Evolutionary conservation across 1,284 basidiomycete species (phyloP), one percentile per base, ranked within the genome.

Genomic region (Cryptococcus amylolentus): DNA sequence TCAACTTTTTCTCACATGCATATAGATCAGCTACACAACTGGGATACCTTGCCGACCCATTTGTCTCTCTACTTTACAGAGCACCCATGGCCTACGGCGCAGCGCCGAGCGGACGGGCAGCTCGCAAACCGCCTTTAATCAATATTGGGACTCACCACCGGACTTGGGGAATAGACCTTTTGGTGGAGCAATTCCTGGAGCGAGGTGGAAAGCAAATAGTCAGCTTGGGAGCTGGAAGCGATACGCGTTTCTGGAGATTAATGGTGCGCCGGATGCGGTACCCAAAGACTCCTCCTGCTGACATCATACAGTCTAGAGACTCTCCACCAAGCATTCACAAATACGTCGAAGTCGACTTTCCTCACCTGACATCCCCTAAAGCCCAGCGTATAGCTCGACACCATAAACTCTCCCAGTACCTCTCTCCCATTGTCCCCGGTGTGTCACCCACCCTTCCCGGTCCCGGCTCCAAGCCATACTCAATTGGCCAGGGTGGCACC

Each of bases 61-160:
- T 83, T 73, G 81, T 88, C 56, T 72, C 78, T 26, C 72, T 82
- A 48, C 81, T 63, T 81, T 88, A 72, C 84, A 83, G 40, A 14
- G 55, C 53, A 3, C 46, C 38, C 48, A 28, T 18, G 6, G 54
- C 44, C n/a, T 2, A n/a, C 9, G 49, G 49, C 13, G 20, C 20
- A 5, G 42, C 13, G 13, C 23, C 16, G 10, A 18, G 43, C 20
- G 51, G 13, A 35, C 31, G 31, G 10, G 31, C 31, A 35, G 31
- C 31, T 35, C 47, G 60, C 13, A 73, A 75, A 64, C 64, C 90
- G 1, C 94, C 94, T 0, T 78, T 98, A 63, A 98, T 98, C 80
- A 98, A 98, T 72, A 82, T 97, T 46, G 95, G 95, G 8, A 98
- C 95, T 1, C 90, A 88, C 64, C 84, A 96, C 54, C 84, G 96